These are phyloP conservation scores for Handroanthus guayacan DNA, from an alignment of 257 asterid species.

Conservation along the genomic window DNA sequence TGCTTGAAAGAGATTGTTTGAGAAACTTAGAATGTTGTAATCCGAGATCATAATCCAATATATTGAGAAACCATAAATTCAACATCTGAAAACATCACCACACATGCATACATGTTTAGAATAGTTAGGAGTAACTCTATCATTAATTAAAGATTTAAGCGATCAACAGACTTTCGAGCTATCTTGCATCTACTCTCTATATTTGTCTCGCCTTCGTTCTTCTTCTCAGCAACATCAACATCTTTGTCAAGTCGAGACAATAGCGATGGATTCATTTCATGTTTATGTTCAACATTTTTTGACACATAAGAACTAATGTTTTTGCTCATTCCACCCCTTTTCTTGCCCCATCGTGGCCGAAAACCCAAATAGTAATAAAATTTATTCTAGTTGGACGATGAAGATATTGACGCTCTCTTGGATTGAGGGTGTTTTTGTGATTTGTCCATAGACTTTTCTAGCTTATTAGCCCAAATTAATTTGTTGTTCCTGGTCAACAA, in stretches of 20 bases:
- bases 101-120: no score
- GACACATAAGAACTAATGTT: background rate
- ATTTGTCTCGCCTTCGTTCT: background rate
- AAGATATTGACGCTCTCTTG: constrained; percentile 11
- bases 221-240: constrained; percentile 21
- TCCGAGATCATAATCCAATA: no score
- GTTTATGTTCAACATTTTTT: background rate
- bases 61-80: no score
- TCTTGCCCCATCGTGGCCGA: constrained; percentile 66
- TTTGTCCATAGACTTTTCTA: constrained; percentile 9
- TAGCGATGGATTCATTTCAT: background rate
- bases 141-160: no score
- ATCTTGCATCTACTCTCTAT: no score
- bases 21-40: no score
- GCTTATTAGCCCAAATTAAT: background rate
- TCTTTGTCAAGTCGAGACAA: constrained; percentile 30
- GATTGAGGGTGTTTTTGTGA: constrained; percentile 34
- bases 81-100: no score
- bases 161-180: no score
- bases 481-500: constrained; percentile 16
- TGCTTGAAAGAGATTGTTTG: no score
- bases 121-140: no score
- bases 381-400: constrained; percentile 46
- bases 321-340: constrained; percentile 36
- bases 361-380: constrained; percentile 69